phyloP scores from a whole-genome alignment of 495 filamentous ascomycete genomes.

The Stereocaulon alpinum region DNA sequence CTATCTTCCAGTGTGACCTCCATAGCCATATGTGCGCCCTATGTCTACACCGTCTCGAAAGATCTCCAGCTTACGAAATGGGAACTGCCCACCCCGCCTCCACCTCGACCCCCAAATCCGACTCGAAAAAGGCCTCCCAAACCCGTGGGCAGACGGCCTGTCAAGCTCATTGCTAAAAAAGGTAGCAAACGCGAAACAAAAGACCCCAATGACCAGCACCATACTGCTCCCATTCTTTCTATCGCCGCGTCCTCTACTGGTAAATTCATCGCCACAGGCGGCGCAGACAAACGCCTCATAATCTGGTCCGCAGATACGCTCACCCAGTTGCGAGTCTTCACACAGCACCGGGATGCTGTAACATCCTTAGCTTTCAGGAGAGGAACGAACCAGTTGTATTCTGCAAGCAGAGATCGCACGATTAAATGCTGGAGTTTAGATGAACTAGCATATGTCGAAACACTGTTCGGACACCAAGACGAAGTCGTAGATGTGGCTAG shows the following conservation, averaged over 20 bases:
- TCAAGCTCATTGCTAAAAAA: conserved; percentile 52
- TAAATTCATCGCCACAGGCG: conserved; percentile 83
- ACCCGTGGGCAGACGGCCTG: conserved; percentile 59
- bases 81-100: conserved; percentile 48
- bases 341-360: conserved; percentile 83
- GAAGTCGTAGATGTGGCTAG: conserved; percentile 73
- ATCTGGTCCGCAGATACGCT: conserved; percentile 76
- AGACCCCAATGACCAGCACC: conserved; percentile 58
- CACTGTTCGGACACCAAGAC: conserved; percentile 92
- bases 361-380: conserved; percentile 74
- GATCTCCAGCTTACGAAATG: conserved; percentile 80
- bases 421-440: conserved; percentile 81
- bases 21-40: conserved; percentile 65
- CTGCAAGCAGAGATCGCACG: conserved; percentile 76
- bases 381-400: conserved; percentile 88
- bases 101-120: conserved; percentile 23
- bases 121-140: conserved; percentile 51
- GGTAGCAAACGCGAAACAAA: conserved; percentile 54
- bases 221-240: conserved; percentile 63
- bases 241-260: conserved; percentile 83
- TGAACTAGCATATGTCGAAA: conserved; percentile 83
- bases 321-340: conserved; percentile 69
- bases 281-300: conserved; percentile 67
- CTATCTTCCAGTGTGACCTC: conserved; percentile 69
- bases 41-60: conserved; percentile 78